phyloP scores from a whole-genome alignment of 352 stramenopile species.

The Pythium chondricola region DNA sequence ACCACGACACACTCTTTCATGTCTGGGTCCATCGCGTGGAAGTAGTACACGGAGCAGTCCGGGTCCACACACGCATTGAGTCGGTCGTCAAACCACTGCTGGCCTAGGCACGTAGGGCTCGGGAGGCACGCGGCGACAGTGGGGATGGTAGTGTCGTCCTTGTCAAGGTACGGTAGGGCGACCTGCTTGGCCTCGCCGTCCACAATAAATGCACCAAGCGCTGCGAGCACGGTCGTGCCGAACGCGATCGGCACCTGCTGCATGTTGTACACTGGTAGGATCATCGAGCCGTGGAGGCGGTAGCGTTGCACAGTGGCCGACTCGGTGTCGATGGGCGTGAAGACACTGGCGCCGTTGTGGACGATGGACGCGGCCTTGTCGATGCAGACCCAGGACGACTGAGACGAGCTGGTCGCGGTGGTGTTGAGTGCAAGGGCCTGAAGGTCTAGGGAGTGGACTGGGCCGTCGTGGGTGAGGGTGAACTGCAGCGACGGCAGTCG shows the following conservation, averaged over 20 bases:
- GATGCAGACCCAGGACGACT: slow-evolving; percentile 35
- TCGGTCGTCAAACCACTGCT: slow-evolving; percentile 31
- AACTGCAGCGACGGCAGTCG: slow-evolving; percentile 38
- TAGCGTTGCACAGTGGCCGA: slow-evolving; percentile 35
- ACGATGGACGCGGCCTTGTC: slow-evolving; percentile 48
- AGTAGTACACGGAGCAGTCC: slow-evolving; percentile 57
- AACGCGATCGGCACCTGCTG: slow-evolving; percentile 54
- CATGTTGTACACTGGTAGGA: slow-evolving; percentile 67
- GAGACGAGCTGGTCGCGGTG: slow-evolving; percentile 5
- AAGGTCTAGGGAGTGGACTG: slow-evolving; percentile 32
- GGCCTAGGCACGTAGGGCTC: slow-evolving; percentile 23
- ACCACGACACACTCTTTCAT: slow-evolving; percentile 53
- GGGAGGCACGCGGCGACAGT: slow-evolving; percentile 12
- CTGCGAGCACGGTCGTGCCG: slow-evolving; percentile 43
- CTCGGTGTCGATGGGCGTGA: slow-evolving; percentile 37
- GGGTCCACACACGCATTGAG: slow-evolving; percentile 55
- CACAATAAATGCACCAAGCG: slow-evolving; percentile 36
- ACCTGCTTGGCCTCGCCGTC: slow-evolving; percentile 35
- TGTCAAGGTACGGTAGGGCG: slow-evolving; percentile 11
- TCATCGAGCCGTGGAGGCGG: slow-evolving; percentile 36
- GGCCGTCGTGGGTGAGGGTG: slow-evolving; percentile 30
- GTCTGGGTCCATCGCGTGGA: slow-evolving; percentile 37
- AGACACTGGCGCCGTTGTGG: slow-evolving; percentile 43
- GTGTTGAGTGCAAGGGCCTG: slow-evolving; percentile 31
- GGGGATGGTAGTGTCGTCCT: no score